phyloP scores from a whole-genome alignment of 208 protist genomes.

The Wallacemonas sp. region DNA sequence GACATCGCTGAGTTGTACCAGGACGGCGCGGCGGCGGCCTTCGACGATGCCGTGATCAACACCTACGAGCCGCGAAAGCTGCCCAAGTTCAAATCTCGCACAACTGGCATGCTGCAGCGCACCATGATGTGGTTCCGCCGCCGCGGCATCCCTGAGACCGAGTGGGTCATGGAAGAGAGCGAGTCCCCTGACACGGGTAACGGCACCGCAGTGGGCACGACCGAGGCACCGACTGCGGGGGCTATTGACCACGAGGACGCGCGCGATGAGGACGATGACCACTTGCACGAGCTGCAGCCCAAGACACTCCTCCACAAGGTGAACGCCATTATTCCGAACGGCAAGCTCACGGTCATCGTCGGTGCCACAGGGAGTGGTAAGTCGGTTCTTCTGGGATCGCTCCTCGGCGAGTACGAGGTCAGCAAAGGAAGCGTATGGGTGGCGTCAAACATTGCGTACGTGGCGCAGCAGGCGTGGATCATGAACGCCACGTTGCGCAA shows the following conservation, averaged over 20 bases:
- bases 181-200: neutral
- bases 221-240: neutral
- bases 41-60: slow-evolving; percentile 28
- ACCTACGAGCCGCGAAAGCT: slow-evolving; percentile 27
- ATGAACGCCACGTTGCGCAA: slow-evolving; percentile 89
- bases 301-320: slow-evolving; percentile 52
- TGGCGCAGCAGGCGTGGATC: slow-evolving; percentile 92
- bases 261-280: slow-evolving; percentile 15
- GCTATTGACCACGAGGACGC: neutral
- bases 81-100: slow-evolving; percentile 21
- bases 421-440: slow-evolving; percentile 31
- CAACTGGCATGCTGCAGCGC: slow-evolving; percentile 11
- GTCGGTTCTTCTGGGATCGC: slow-evolving; percentile 57
- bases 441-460: slow-evolving; percentile 77
- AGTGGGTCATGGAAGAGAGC: slow-evolving; percentile 16
- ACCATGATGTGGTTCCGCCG: slow-evolving; percentile 22
- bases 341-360: slow-evolving; percentile 54
- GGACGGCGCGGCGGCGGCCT: slow-evolving; percentile 21
- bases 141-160: slow-evolving; percentile 25
- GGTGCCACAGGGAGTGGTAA: slow-evolving; percentile 79
- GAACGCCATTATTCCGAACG: slow-evolving; percentile 30
- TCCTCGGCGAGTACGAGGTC: slow-evolving; percentile 45
- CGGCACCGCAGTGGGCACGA: neutral
- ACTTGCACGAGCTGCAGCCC: slow-evolving; percentile 28
- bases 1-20: slow-evolving; percentile 22